Evolutionary conservation across 2,329 filamentous ascomycete species (phyloP).

Genomic region (Claviceps sp.): DNA sequence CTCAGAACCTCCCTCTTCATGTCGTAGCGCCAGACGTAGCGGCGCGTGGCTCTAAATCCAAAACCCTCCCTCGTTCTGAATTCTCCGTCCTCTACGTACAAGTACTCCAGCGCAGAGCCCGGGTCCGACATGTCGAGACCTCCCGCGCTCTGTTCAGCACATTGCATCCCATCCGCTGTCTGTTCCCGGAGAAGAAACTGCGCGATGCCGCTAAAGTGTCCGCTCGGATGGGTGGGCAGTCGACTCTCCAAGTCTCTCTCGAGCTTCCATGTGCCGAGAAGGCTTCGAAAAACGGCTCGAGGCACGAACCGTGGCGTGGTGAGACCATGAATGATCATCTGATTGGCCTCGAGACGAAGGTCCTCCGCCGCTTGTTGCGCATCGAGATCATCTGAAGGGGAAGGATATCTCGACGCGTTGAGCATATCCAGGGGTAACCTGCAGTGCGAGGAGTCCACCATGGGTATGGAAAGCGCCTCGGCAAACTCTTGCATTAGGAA

Average conservation of each 20-base stretch:
- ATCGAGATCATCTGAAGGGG: constrained; percentile 22
- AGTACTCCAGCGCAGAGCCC: constrained; percentile 41
- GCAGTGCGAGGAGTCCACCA: constrained; percentile 25
- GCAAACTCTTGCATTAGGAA: constrained; percentile 63
- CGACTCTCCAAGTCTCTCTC: constrained; percentile 41
- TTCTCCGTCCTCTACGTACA: constrained; percentile 55
- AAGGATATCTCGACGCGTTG: constrained; percentile 41
- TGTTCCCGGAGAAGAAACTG: constrained; percentile 49
- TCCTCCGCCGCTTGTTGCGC: constrained; percentile 23
- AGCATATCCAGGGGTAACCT: constrained; percentile 36
- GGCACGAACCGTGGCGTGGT: constrained; percentile 40
- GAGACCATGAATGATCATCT: constrained; percentile 27
- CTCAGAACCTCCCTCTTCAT: constrained; percentile 46
- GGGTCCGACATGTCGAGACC: neutral
- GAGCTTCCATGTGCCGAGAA: constrained; percentile 58
- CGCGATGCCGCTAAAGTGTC: constrained; percentile 50
- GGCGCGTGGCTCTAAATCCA: constrained; percentile 45
- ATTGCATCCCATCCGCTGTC: constrained; percentile 37
- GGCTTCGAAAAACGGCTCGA: constrained; percentile 53
- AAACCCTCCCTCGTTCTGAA: constrained; percentile 45
- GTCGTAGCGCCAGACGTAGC: constrained; percentile 62
- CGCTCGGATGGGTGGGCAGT: constrained; percentile 46
- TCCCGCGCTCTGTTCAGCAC: constrained; percentile 9
- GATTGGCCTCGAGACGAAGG: constrained; percentile 33
- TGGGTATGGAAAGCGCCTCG: constrained; percentile 38